Base-by-base conservation (phyloP, 306 rosid genomes). In the Mimosa pudica region DNA sequence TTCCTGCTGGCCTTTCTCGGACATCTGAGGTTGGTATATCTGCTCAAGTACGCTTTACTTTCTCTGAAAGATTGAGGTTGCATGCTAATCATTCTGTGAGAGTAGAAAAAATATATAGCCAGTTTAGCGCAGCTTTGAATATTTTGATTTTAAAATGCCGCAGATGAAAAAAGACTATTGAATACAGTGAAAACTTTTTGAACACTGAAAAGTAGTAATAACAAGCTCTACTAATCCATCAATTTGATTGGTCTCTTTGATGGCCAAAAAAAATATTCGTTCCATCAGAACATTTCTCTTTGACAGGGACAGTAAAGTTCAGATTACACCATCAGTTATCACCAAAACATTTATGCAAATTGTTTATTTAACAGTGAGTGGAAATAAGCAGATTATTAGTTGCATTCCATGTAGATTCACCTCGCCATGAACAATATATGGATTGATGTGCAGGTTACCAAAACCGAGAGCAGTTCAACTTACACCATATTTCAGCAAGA, bases 391-490 rank as follows among this genome's bases (percentile, higher is more conserved):
- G 60, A 74, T 77, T 78, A 61, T 81, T 72, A 44, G 6, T 62
- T 58, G 77, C 75, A 32, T 78, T 65, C 72, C 73, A 70, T 69
- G 76, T 77, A 61, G 79, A 69, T 74, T 74, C 79, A 76, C 63
- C 77, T 71, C 20, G 80, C 58, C 67, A 46, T 55, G 47, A 70
- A 51, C 46, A 36, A 66, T 38, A 38, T 38, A 16, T 60, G 73
- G 14, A 58, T 86, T 72, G 81, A 44, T 42, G 74, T 90, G 97
- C 94, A 95, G 98, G 97, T 89, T 75, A 87, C 92, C 7, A 91
- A 95, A 89, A 91, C 98, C 0, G 92, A 95, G 88, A 76, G 91
- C 36, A 89, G 94, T 84, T 87, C 97, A 82, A 79, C 88, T 14
- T 95, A 85, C 85, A 78, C 88, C 4, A 78, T 93, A 76, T 90